Evolutionary conservation across 106 monocot genomes (phyloP).

Genomic region (Dendrobium catenatum): DNA sequence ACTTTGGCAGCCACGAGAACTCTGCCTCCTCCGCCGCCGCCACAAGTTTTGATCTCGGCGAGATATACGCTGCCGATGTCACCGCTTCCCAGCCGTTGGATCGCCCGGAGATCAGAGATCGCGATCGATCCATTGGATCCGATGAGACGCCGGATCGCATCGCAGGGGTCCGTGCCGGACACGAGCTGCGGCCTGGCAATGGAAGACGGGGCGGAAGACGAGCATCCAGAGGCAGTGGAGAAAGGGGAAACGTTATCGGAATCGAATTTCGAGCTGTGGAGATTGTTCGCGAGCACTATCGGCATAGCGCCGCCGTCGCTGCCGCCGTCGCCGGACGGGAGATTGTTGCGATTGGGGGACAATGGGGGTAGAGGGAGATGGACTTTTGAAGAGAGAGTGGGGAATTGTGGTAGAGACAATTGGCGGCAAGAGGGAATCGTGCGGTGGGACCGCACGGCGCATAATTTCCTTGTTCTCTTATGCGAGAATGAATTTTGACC

Average conservation of each 20-base stretch:
- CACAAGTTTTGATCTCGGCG: slow-evolving; percentile 37
- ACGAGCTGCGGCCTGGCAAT: not conserved
- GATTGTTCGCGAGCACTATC: not conserved
- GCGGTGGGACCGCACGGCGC: not conserved
- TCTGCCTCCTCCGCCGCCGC: not conserved
- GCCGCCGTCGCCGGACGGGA: not conserved
- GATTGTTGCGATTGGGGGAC: not conserved
- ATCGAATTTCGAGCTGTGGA: not conserved
- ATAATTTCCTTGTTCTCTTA: not conserved
- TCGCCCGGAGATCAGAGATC: slow-evolving; percentile 42
- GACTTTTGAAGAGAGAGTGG: not conserved
- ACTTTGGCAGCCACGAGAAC: slow-evolving; percentile 63
- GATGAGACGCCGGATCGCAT: slow-evolving; percentile 21
- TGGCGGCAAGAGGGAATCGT: not conserved
- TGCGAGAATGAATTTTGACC: not conserved
- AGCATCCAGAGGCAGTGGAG: not conserved
- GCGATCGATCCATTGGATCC: slow-evolving; percentile 10
- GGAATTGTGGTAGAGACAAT: not conserved
- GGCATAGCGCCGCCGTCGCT: not conserved
- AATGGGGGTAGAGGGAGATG: not conserved
- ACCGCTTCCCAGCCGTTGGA: slow-evolving; percentile 49
- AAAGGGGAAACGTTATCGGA: not conserved
- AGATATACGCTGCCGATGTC: slow-evolving; percentile 87
- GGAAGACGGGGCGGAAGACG: not conserved
- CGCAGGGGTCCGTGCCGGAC: slow-evolving; percentile 12